Conservation (phyloP, 257 asterid genomes). For the Solanum acaule region DNA sequence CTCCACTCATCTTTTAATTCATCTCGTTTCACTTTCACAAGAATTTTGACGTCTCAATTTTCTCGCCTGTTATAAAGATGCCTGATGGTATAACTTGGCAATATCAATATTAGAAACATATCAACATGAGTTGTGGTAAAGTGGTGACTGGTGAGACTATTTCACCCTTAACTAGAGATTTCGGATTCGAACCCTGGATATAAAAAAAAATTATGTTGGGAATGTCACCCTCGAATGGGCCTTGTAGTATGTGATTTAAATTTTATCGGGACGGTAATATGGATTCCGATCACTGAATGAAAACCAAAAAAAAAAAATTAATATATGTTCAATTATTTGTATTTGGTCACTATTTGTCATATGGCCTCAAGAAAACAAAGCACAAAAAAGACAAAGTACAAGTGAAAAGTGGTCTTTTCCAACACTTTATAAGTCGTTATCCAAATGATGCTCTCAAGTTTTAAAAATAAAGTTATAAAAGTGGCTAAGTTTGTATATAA, state of each 20-base stretch:
- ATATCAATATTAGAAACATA: neutral
- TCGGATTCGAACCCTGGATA: fast-evolving
- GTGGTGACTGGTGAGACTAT: no score
- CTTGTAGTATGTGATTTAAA: no score
- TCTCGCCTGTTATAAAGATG: neutral
- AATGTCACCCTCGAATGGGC: fast-evolving
- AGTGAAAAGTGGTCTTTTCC: neutral
- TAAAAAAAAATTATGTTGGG: no score
- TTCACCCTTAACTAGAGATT: no score
- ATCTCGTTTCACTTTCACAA: no score
- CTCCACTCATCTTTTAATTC: neutral
- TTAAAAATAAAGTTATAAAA: neutral
- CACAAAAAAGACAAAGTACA: neutral
- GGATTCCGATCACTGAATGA: fast-evolving
- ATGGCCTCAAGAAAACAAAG: neutral
- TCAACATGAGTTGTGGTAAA: no score
- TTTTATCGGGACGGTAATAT: fast-evolving
- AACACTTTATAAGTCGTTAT: neutral
- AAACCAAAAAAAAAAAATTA: neutral
- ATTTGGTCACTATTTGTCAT: neutral
- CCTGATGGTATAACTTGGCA: neutral
- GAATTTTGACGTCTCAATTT: neutral
- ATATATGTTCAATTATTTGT: neutral
- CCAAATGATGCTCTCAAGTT: neutral
- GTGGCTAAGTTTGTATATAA: neutral